Conservation (phyloP, 805 yeast genomes). For the Yarrowia sp. region DNA sequence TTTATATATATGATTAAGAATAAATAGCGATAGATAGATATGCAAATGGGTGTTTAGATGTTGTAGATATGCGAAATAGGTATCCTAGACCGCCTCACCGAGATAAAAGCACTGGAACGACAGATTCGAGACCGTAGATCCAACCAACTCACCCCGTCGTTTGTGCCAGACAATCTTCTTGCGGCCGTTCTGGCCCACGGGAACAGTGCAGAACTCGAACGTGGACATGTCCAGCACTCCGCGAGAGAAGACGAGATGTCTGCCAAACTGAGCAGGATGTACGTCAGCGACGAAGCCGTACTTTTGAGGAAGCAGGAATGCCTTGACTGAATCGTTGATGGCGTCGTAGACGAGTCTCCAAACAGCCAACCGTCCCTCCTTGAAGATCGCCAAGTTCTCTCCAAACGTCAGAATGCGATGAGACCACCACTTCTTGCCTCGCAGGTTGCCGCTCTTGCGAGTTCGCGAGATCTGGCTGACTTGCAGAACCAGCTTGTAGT, state of each 20-base stretch:
- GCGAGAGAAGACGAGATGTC: neutral
- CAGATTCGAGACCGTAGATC: neutral
- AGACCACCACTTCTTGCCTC: conserved; percentile 1
- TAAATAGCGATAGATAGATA: no score
- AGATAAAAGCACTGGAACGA: conserved; percentile 12
- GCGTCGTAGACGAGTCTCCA: neutral
- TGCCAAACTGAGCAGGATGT: conserved; percentile 14
- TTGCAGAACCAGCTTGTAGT: neutral
- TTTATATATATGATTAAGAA: neutral
- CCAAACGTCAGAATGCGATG: conserved; percentile 3
- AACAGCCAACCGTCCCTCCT: neutral
- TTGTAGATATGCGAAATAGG: no score
- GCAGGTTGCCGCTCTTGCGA: neutral
- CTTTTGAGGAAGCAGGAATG: neutral
- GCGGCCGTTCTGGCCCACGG: neutral
- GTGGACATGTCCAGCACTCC: conserved; percentile 22
- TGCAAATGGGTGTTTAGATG: no score
- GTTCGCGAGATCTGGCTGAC: neutral
- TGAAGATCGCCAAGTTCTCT: neutral
- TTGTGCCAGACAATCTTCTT: conserved; percentile 17
- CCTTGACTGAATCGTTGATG: neutral
- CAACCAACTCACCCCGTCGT: neutral
- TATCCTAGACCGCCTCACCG: neutral
- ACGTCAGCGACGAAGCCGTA: neutral
- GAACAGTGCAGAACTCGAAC: neutral